Evolutionary conservation across 2,329 filamentous ascomycete species (phyloP).

Genomic region (Venturia nashicola): DNA sequence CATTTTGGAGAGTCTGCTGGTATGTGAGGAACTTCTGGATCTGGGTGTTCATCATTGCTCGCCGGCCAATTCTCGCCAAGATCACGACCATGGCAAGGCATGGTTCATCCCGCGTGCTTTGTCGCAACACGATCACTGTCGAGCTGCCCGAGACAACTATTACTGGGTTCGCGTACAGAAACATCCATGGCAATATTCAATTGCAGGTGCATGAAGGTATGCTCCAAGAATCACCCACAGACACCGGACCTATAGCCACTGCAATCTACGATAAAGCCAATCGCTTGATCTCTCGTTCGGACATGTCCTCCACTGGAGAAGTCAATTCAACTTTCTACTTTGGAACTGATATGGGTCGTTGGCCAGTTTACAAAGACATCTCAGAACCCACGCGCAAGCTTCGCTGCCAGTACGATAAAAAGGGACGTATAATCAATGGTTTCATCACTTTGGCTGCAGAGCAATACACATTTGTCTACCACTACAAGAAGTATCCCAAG

Average conservation of each 20-base stretch:
- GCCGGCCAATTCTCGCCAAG: not conserved
- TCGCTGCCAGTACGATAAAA: slow-evolving; percentile 2
- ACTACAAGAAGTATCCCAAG: not conserved
- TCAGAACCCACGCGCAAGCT: not conserved
- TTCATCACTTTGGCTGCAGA: not conserved
- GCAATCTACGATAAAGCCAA: not conserved
- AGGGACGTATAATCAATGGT: not conserved
- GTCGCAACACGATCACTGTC: not conserved
- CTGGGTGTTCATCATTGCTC: not conserved
- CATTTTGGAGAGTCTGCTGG: slow-evolving; percentile 2
- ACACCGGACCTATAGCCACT: not conserved
- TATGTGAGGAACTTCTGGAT: not conserved
- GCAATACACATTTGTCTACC: not conserved
- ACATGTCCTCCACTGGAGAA: not conserved
- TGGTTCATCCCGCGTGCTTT: not conserved
- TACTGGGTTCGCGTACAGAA: not conserved
- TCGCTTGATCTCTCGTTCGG: not conserved
- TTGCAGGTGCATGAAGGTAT: not conserved
- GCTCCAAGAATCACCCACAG: not conserved
- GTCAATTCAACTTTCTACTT: not conserved
- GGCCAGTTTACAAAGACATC: slow-evolving; percentile 1
- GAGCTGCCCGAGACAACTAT: not conserved
- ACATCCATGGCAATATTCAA: not conserved
- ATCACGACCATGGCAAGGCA: not conserved
- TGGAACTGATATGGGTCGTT: not conserved